A percentile compares a stretch with the other conserved stretches of the same genome.
These are phyloP conservation scores for Ophiostoma ips DNA, from an alignment of 2,329 filamentous ascomycete species.

Conservation along the genomic window DNA sequence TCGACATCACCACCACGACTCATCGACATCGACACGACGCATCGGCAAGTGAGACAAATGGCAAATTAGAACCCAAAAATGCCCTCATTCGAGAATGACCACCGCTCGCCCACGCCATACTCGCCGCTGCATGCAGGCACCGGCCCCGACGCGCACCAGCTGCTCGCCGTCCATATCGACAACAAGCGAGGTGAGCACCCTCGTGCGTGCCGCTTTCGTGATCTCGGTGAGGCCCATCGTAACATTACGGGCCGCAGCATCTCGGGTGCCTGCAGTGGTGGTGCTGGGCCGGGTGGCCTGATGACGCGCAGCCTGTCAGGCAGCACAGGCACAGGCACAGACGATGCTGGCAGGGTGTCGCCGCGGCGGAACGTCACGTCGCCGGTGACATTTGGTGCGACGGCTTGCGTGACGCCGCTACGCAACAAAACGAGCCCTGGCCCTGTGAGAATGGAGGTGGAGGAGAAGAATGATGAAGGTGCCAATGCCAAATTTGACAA, in stretches of 20 bases:
- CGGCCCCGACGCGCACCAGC: neutral
- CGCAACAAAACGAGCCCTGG: too few relatives aligned
- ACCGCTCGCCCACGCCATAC: neutral
- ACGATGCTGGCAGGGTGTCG: neutral
- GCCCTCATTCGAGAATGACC: neutral
- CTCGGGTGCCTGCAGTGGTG: constrained; percentile 1
- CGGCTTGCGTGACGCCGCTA: neutral
- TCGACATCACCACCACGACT: too few relatives aligned
- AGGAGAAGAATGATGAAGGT: too few relatives aligned
- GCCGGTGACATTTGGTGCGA: neutral
- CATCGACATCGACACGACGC: too few relatives aligned
- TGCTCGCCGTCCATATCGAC: too few relatives aligned
- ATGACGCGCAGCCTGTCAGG: neutral
- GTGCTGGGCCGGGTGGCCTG: neutral
- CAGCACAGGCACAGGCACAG: neutral
- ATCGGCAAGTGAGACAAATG: too few relatives aligned
- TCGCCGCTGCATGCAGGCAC: neutral
- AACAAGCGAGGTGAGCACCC: constrained; percentile 15
- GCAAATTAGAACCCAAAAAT: too few relatives aligned
- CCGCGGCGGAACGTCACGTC: constrained; percentile 5
- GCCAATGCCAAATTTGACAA: too few relatives aligned
- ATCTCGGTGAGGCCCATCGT: constrained; percentile 25
- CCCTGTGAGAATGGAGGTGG: too few relatives aligned
- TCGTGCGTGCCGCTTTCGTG: constrained; percentile 23
- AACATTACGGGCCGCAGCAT: constrained; percentile 22